Percentiles rank a stretch among this genome's conserved stretches.
Evolutionary conservation across 140 eudicot species (phyloP).

Genomic region (Cichorium intybus): DNA sequence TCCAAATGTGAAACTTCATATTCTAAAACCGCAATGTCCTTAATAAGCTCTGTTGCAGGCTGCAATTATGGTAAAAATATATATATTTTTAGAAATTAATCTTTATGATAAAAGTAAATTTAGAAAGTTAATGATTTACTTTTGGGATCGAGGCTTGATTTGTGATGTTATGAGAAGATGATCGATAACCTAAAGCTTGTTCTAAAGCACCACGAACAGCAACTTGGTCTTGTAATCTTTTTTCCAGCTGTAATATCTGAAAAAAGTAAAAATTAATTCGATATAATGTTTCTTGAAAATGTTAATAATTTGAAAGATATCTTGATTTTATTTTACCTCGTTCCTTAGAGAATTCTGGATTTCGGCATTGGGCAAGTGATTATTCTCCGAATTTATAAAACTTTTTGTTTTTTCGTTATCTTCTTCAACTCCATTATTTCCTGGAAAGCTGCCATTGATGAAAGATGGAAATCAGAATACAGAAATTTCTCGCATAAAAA

Average conservation of each 20-base stretch:
- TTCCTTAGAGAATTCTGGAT: slow-evolving; percentile 64
- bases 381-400: slow-evolving; percentile 29
- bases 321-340: slow-evolving; percentile 60
- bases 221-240: slow-evolving; percentile 82
- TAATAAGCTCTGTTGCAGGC: slow-evolving; percentile 87
- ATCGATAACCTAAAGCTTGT: slow-evolving; percentile 68
- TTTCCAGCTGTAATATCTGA: slow-evolving; percentile 85
- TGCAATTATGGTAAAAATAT: slow-evolving; percentile 33
- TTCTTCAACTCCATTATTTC: slow-evolving; percentile 45
- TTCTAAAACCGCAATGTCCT: slow-evolving; percentile 89
- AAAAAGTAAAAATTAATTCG: neutral
- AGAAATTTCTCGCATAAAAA: neutral
- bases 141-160: slow-evolving; percentile 65
- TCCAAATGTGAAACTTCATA: slow-evolving; percentile 88
- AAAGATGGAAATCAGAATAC: slow-evolving; percentile 16
- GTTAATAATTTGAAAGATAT: too few relatives aligned
- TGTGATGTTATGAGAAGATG: slow-evolving; percentile 39
- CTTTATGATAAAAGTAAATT: neutral
- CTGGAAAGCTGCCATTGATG: slow-evolving; percentile 68
- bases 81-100: neutral
- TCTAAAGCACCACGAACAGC: slow-evolving; percentile 82
- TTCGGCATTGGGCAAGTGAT: slow-evolving; percentile 47
- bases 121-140: slow-evolving; percentile 39
- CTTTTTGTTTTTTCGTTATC: slow-evolving; percentile 48
- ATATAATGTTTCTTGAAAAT: slow-evolving; percentile 2